Evolutionary conservation across 352 stramenopile species (phyloP).

Genomic region (Phytophthora brassicae): DNA sequence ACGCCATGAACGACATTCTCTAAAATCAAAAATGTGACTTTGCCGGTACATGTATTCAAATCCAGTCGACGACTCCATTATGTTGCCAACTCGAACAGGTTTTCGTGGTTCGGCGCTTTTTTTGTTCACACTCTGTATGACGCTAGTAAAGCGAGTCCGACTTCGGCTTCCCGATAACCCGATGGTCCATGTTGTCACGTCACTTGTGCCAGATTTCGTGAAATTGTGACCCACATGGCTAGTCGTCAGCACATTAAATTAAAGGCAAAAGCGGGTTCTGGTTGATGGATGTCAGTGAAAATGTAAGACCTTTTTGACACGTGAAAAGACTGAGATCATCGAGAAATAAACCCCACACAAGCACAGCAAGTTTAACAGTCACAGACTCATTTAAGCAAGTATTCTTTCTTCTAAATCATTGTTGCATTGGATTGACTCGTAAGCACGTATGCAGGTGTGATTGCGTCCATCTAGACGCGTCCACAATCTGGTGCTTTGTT

Average conservation of each 20-base stretch:
- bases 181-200: neutral
- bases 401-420: too few relatives aligned
- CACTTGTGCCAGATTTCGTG: constrained; percentile 2
- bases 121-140: neutral
- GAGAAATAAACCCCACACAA: too few relatives aligned
- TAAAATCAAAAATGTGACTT: too few relatives aligned
- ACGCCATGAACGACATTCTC: too few relatives aligned
- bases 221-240: constrained; percentile 7
- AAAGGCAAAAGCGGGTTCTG: neutral
- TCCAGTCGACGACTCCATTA: constrained; percentile 1
- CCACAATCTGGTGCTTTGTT: neutral
- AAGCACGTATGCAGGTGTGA: neutral
- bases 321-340: too few relatives aligned
- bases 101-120: neutral
- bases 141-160: neutral
- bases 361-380: too few relatives aligned
- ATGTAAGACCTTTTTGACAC: too few relatives aligned
- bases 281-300: neutral
- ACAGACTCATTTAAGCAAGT: too few relatives aligned
- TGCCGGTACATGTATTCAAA: too few relatives aligned
- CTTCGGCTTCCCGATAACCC: constrained; percentile 10
- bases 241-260: too few relatives aligned
- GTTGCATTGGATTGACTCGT: neutral
- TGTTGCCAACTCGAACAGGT: neutral
- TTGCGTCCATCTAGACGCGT: neutral